Conservation (phyloP, 805 yeast genomes). For the Metschnikowia picachoensis region DNA sequence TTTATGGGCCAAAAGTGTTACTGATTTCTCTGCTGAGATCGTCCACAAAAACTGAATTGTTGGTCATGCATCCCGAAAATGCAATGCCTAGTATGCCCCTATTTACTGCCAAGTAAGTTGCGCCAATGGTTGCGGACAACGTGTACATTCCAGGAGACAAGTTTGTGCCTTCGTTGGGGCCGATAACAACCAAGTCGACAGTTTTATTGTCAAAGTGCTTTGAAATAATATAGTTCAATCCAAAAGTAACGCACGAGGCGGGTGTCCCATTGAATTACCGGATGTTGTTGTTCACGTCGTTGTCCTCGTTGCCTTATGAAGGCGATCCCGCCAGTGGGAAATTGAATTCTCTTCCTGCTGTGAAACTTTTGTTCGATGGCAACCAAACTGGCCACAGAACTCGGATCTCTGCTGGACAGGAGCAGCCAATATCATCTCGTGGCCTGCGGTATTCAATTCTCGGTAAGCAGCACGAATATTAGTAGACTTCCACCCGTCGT, state of each 20-base stretch:
- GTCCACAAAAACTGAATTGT: constrained; percentile 27
- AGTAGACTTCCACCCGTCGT: constrained; percentile 55
- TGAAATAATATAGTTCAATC: constrained; percentile 25
- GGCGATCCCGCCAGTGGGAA: constrained; percentile 48
- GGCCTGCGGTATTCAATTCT: constrained; percentile 26
- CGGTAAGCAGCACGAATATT: constrained; percentile 54
- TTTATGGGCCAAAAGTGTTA: constrained; percentile 22
- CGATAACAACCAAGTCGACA: constrained; percentile 25
- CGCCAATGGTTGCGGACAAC: constrained; percentile 26
- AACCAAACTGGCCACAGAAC: constrained; percentile 42
- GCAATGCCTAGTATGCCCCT: constrained; percentile 26
- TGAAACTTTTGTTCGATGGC: constrained; percentile 37
- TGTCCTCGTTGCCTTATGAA: constrained; percentile 51
- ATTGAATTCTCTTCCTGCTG: constrained; percentile 44
- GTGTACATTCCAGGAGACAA: constrained; percentile 27
- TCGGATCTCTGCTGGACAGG: constrained; percentile 22
- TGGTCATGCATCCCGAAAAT: constrained; percentile 24
- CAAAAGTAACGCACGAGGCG: constrained; percentile 25
- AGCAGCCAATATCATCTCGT: constrained; percentile 20
- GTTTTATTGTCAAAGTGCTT: constrained; percentile 18
- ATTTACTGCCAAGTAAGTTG: constrained; percentile 23
- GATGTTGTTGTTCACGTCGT: constrained; percentile 26
- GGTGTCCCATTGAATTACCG: constrained; percentile 32
- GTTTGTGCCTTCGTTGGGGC: constrained; percentile 31
- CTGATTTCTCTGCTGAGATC: constrained; percentile 18